A percentile compares a stretch with the other conserved stretches of the same genome.
These are phyloP conservation scores for Chimonanthus salicifolius DNA, from an alignment of 164 flowering plant genomes.

Conservation along the genomic window DNA sequence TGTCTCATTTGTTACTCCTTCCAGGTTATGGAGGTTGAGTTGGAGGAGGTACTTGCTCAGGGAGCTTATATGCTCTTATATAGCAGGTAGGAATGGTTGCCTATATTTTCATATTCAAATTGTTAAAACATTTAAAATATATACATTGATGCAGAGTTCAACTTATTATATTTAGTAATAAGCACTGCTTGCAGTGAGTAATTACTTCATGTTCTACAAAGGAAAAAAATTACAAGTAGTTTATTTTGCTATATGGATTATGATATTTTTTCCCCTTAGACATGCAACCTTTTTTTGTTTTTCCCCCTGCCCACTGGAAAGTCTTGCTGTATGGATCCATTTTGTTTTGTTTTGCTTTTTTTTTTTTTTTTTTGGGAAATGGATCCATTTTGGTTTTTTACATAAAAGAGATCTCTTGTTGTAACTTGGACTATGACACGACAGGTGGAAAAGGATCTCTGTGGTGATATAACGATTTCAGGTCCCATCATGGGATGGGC, in stretches of 20 bases:
- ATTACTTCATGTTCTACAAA: no score
- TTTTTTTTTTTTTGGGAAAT: background rate
- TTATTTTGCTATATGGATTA: no score
- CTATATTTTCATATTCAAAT: background rate
- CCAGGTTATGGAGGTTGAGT: constrained; percentile 44
- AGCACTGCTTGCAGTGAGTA: no score
- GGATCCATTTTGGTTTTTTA: background rate
- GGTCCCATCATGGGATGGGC: background rate
- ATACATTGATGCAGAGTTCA: no score
- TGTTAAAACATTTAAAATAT: background rate
- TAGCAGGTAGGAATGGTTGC: constrained; percentile 49
- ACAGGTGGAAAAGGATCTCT: background rate
- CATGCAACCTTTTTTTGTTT: background rate
- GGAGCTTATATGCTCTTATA: constrained; percentile 97
- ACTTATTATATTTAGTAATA: no score
- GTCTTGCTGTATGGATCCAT: background rate
- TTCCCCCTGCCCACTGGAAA: background rate
- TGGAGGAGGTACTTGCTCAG: constrained; percentile 91
- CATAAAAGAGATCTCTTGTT: background rate
- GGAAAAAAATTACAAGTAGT: no score
- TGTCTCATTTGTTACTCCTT: background rate
- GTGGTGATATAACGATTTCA: background rate
- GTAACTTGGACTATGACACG: background rate
- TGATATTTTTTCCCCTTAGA: no score
- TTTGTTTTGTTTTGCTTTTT: background rate